A percentile compares a stretch with the other conserved stretches of the same genome.
Conservation (phyloP, 139 green algal genomes). For the Tetradesmus lagerheimii region DNA sequence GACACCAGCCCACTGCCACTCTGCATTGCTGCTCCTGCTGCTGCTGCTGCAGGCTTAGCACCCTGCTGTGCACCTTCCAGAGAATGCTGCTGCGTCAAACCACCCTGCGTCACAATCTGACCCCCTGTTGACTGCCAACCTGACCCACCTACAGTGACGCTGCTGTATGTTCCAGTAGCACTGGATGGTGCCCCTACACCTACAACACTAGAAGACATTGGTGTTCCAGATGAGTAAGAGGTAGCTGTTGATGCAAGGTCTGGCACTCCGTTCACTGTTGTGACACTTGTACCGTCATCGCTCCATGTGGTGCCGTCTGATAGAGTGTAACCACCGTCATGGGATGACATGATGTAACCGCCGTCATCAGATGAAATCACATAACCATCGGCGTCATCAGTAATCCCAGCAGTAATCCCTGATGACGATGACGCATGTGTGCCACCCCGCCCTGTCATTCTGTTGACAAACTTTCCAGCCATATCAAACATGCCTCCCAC, state of each 20-base stretch:
- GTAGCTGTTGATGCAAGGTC: background rate
- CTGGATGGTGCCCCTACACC: too few species aligned
- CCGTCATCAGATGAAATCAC: background rate
- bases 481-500: background rate
- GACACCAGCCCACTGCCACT: background rate
- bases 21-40: background rate
- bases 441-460: background rate
- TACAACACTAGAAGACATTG: background rate
- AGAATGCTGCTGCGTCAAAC: background rate
- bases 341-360: background rate
- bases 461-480: background rate
- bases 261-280: background rate
- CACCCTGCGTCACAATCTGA: background rate
- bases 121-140: background rate
- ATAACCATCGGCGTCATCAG: background rate
- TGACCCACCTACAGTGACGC: too few species aligned
- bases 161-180: background rate
- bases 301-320: background rate
- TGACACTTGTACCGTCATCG: background rate
- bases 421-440: background rate
- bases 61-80: background rate
- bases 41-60: background rate
- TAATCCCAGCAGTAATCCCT: background rate
- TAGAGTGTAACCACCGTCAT: background rate
- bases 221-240: background rate